Conservation (phyloP, 495 filamentous ascomycete species). For the Aspergillus taichungensis region DNA sequence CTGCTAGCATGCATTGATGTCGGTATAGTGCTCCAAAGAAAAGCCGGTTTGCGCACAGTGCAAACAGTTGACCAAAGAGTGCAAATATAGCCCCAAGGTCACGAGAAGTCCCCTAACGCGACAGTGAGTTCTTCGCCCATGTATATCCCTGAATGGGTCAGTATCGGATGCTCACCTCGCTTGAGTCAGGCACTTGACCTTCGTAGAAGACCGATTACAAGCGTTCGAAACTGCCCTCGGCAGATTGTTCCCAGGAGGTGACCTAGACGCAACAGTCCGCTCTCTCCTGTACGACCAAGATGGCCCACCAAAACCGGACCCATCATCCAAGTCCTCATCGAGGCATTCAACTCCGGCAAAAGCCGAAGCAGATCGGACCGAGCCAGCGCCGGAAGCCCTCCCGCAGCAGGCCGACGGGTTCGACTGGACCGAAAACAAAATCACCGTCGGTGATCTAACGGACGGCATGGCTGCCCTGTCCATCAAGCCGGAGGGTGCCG, state of each 20-base stretch:
- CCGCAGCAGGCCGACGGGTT: slow-evolving; percentile 44
- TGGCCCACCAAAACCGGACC: slow-evolving; percentile 17
- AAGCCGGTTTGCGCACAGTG: slow-evolving; percentile 37
- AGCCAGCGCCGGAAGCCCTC: slow-evolving; percentile 35
- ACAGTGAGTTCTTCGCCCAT: slow-evolving; percentile 24
- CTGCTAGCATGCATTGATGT: slow-evolving; percentile 2
- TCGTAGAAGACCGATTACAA: slow-evolving; percentile 40
- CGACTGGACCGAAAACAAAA: slow-evolving; percentile 43
- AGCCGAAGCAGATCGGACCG: slow-evolving; percentile 27
- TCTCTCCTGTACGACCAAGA: slow-evolving; percentile 37
- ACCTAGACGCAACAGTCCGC: slow-evolving; percentile 38
- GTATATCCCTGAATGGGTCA: background rate
- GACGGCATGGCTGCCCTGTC: slow-evolving; percentile 48
- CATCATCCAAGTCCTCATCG: slow-evolving; percentile 32
- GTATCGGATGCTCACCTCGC: background rate
- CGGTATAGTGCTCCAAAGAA: slow-evolving; percentile 39
- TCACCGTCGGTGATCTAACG: slow-evolving; percentile 34
- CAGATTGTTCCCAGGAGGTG: slow-evolving; percentile 36
- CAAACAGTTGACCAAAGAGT: slow-evolving; percentile 36
- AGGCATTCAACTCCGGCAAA: slow-evolving; percentile 32
- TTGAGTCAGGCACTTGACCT: slow-evolving; percentile 34
- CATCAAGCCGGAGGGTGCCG: slow-evolving; percentile 39
- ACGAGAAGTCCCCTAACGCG: slow-evolving; percentile 39
- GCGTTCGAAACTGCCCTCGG: slow-evolving; percentile 37
- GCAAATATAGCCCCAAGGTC: slow-evolving; percentile 42